Evolutionary conservation across 225 moss, liverwort and hornwort species (phyloP), one percentile per base, ranked within the genome.

Genomic region (Polytrichum commune): DNA sequence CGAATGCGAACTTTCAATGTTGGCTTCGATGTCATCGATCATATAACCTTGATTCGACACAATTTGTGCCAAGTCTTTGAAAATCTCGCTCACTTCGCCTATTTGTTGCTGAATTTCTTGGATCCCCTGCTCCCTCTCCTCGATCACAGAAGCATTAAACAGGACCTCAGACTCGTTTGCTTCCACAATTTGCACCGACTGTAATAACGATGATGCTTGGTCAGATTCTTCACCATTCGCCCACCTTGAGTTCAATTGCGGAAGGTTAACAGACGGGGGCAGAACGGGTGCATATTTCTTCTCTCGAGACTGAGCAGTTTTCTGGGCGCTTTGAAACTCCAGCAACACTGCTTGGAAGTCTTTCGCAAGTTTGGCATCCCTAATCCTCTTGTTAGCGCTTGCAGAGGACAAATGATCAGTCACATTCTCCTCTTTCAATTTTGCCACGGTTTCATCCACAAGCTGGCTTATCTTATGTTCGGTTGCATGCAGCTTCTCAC

Each of bases 51-150:
- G 87, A 53, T 80, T 69, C 3, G 77, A 74, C 78, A 88, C 82
- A 72, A 88, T 80, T 73, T 72, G 82, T 54, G 94, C 97, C 75
- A 97, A 90, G 75, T 97, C 97, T 78, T 94, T 97, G 60, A 97
- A 97, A 71, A 97, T 97, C 82, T 97, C 94, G 71, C 91, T 92
- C 72, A 97, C 94, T 74, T 94, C 94, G 64, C 91, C 92, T 79
- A 92, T 97, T 82, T 97, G 97, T 77, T 97, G 94, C 65, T 92
- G 92, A 65, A 97, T 97, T 81, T 92, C 97, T 67, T 91, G 90
- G 30, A 97, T 97, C 9, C 94, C 94, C 81, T 91, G 91, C 46
- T 97, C 92, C 77, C 94, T 80, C 80, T 97, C 97, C 66, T 97
- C 97, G 74, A 97, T 97, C 46, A 91, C 86, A 71, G 82, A 88